phyloP scores from a whole-genome alignment of 768 basidiomycete genomes.

The Tricholoma flavovirens region DNA sequence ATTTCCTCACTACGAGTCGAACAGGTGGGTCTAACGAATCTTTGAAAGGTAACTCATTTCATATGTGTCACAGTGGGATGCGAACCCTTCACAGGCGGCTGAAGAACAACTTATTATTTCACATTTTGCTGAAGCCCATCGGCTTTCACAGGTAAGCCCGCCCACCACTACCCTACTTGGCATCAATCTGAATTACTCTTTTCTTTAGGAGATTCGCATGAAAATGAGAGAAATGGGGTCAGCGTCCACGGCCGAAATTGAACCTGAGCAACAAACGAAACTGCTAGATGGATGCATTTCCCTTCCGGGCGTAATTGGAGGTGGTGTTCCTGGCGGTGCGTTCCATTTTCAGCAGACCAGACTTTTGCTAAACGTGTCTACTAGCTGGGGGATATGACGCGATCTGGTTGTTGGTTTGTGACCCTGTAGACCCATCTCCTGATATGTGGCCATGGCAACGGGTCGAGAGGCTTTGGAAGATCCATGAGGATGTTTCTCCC shows the following conservation, averaged over 20 bases:
- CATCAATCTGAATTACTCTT: not conserved
- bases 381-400: conserved; percentile 97
- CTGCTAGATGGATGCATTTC: conserved; percentile 74
- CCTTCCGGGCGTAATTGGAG: conserved; percentile 83
- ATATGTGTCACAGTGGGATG: conserved; percentile 44
- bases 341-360: not conserved
- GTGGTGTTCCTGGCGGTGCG: conserved; percentile 95
- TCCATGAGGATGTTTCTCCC: conserved; percentile 65
- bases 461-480: conserved; percentile 65
- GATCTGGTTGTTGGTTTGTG: conserved; percentile 85
- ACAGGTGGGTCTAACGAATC: conserved; percentile 35
- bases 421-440: conserved; percentile 41
- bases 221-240: conserved; percentile 85
- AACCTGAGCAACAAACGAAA: conserved; percentile 80
- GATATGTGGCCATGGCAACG: conserved; percentile 48
- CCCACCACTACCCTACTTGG: not conserved
- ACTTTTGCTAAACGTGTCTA: not conserved
- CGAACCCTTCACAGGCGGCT: conserved; percentile 46
- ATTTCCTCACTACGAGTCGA: conserved; percentile 54
- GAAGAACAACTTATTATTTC: conserved; percentile 41
- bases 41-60: not conserved
- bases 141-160: conserved; percentile 46
- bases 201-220: conserved; percentile 58
- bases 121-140: conserved; percentile 53
- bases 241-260: conserved; percentile 75